Conservation (phyloP, 495 filamentous ascomycete species). For the Lasiosphaeriaceae sp. region DNA sequence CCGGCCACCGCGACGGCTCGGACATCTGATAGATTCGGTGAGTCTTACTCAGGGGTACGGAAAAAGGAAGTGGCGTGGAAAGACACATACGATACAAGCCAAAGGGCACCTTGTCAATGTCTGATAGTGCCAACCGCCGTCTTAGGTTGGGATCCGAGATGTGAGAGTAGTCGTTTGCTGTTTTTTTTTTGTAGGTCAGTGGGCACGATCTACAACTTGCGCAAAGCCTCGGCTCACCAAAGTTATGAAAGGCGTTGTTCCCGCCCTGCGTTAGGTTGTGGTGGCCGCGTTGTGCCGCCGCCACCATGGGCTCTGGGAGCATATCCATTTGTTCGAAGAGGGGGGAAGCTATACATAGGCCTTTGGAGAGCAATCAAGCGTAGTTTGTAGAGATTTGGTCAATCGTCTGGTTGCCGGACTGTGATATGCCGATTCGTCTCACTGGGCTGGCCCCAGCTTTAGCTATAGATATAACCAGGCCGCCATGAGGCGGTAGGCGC, state of each 20-base stretch:
- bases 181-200: not conserved
- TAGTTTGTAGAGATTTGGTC: too few relatives aligned
- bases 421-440: too few relatives aligned
- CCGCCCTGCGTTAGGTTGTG: conserved; percentile 43
- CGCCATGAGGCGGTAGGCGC: too few relatives aligned
- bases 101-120: conserved; percentile 77
- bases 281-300: not conserved
- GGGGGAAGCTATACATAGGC: too few relatives aligned
- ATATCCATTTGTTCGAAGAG: conserved; percentile 15
- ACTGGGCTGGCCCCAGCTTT: too few relatives aligned
- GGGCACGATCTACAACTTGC: not conserved
- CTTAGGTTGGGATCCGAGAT: conserved; percentile 70
- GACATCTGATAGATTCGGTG: conserved; percentile 20
- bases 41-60: not conserved
- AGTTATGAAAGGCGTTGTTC: conserved; percentile 59
- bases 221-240: conserved; percentile 19
- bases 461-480: too few relatives aligned
- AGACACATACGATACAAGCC: conserved; percentile 60
- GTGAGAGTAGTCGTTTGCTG: conserved; percentile 45
- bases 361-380: too few relatives aligned
- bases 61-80: not conserved
- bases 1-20: conserved; percentile 75
- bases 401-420: too few relatives aligned
- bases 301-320: conserved; percentile 33
- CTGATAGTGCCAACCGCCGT: conserved; percentile 67